Conservation (phyloP, 257 asterid species). For the Solanum okadae region DNA sequence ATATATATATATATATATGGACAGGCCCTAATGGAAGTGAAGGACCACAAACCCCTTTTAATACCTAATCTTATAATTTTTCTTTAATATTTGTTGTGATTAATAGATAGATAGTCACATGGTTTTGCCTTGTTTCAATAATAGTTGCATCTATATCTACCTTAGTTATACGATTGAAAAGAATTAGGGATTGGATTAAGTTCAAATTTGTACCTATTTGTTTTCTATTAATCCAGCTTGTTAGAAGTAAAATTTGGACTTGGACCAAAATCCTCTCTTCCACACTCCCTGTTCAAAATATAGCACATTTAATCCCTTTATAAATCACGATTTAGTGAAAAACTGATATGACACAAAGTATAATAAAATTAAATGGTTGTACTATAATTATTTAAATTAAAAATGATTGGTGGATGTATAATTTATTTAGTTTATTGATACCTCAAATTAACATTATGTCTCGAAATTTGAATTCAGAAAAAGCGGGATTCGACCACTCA, state of each 20-base stretch:
- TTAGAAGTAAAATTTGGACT: not conserved
- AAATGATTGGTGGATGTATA: too few species aligned
- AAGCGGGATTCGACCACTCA: not conserved
- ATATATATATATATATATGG: not conserved
- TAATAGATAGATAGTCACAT: slow-evolving; percentile 51
- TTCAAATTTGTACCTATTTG: not conserved
- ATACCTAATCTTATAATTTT: not conserved
- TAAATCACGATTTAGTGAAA: not conserved
- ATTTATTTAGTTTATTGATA: too few species aligned
- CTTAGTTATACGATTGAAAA: too few species aligned
- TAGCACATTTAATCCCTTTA: not conserved
- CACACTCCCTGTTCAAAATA: not conserved
- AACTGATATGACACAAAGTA: not conserved
- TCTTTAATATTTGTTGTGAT: slow-evolving; percentile 16
- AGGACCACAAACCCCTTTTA: slow-evolving; percentile 30
- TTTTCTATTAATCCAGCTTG: not conserved
- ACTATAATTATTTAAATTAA: not conserved
- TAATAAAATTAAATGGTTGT: not conserved
- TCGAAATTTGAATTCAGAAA: too few species aligned
- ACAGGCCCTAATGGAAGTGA: slow-evolving; percentile 29
- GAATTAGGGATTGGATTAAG: not conserved
- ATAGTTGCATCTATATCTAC: too few species aligned
- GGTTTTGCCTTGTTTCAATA: slow-evolving; percentile 41
- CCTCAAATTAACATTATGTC: too few species aligned
- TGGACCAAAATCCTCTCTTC: not conserved